Evolutionary conservation across 495 filamentous ascomycete species (phyloP), one percentile per base, ranked within the genome.

Genomic region (Endocarpon pusillum): DNA sequence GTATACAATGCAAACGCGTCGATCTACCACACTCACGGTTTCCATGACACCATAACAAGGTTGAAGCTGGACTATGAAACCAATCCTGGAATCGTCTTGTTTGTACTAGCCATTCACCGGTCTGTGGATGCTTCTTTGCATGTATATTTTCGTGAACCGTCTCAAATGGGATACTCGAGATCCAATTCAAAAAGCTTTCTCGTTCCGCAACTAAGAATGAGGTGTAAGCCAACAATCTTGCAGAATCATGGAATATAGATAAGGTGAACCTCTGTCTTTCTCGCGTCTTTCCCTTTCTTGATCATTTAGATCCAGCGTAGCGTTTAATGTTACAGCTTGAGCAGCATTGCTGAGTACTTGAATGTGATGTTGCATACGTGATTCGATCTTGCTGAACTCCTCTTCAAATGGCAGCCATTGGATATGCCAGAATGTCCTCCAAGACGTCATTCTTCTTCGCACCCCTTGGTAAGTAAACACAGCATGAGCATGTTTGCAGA

Each of bases 381-480:
- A 37, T 18, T 20, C 26, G 20, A 37, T 37, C 35, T 37, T 19
- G 5, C 35, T 29, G 23, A 37, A 37, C 21, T 37, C 17, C 16
- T 37, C 24, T n/a, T 37, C 35, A 26, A 37, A 37, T 32, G 35
- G 35, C 3, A 29, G 18, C 35, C 35, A 37, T 19, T 37, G 35
- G 11, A 37, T 29, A 30, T 31, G 18, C 18, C 14, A 1, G 33
- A 12, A 11, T 9, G 21, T 35, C 4, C 20, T 4, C 16, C 10
- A 25, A 35, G 14, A 6, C 16, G 19, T 19, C 19, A 11, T 32
- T 30, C 35, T 29, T 37, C 8, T 31, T n/a, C 11, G 4, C n/a
- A 22, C 3, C 5, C 25, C 25, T 20, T 32, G 12, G 18, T 21
- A 11, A 32, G 16, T 9, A 19, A 37, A 37, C 9, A 15, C 35